Evolutionary conservation across 2,329 filamentous ascomycete genomes (phyloP), one percentile per base, ranked within the genome.

Genomic region (Pseudogymnoascus sp.): DNA sequence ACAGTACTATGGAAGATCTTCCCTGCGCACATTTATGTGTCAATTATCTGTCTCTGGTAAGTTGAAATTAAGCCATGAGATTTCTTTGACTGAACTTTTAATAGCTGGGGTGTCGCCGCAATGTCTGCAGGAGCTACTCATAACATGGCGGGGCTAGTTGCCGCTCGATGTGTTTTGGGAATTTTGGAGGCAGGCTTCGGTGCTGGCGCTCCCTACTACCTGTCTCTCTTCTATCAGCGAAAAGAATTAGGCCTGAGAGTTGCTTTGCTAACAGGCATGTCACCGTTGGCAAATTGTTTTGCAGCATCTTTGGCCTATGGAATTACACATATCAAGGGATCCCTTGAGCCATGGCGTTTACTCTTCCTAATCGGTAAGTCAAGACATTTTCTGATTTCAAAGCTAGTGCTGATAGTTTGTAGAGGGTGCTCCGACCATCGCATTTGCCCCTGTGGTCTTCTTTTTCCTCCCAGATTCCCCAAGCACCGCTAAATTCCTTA

Each of bases 111-210:
- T 40, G 28, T 65, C 2, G 63, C 62, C 24, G 68, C 67, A 3
- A 68, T 46, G 41, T 46, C 41, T 84, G 2, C 76, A 88, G 5
- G 86, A 85, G 1, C 88, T 85, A 64, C 84, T 81, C 4, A 88
- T 90, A 28, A 28, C 24, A 31, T 53, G 41, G 22, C 46, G 8
- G 26, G 70, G 85, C 85, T 7, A 77, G 79, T 2, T 35, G 63
- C 59, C 16, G 61, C 43, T 26, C 67, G 14, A 37, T 66, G 14
- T 62, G 33, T 43, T 43, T 37, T 59, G 28, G 66, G 61, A 7
- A 65, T 71, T 6, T 70, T 73, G 6, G 73, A 75, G 31, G 72
- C 72, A 4, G 66, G 68, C 1, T 72, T 68, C 56, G 70, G 70
- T 6, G 65, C 71, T 12, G 72, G 72, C 8, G 67, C 68, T 28